phyloP scores from a whole-genome alignment of 1,284 basidiomycete species.

The Dichomitus squalens region DNA sequence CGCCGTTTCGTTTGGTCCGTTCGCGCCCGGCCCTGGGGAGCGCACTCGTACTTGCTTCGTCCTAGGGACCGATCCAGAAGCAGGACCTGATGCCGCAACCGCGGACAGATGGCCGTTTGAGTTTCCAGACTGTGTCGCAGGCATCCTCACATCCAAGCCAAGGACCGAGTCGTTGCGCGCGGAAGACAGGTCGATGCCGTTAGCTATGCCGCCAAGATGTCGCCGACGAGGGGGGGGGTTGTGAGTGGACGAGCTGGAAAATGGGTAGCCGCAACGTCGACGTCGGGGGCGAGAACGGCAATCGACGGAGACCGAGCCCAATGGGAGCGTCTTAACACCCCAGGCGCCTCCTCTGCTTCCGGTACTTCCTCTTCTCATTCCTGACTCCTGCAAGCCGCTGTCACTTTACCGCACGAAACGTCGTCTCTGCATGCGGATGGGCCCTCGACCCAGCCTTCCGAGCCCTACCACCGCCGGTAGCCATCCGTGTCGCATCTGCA shows the following conservation, averaged over 20 bases:
- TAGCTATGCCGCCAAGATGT: neutral
- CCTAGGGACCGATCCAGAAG: conserved; percentile 15
- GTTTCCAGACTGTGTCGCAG: conserved; percentile 19
- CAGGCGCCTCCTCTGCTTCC: conserved; percentile 13
- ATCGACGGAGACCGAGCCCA: conserved; percentile 12
- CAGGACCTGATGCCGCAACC: conserved; percentile 11
- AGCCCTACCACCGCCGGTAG: conserved; percentile 14
- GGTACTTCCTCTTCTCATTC: conserved; percentile 8
- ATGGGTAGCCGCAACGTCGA: conserved; percentile 5
- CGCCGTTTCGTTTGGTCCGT: conserved; percentile 11
- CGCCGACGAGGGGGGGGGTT: neutral
- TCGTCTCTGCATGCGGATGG: conserved; percentile 2
- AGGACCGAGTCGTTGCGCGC: neutral
- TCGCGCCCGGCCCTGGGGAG: conserved; percentile 19
- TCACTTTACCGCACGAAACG: conserved; percentile 14
- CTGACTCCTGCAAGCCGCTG: conserved; percentile 21
- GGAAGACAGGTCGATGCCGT: neutral
- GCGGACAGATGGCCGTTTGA: conserved; percentile 22
- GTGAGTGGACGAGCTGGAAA: neutral
- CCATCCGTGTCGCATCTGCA: neutral
- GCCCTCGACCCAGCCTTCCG: neutral
- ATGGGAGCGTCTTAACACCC: conserved; percentile 21
- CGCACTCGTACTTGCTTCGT: conserved; percentile 23
- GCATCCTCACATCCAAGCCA: conserved; percentile 10
- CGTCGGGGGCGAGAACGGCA: conserved; percentile 15